A percentile compares a stretch with the other conserved stretches of the same genome.
phyloP scores from a whole-genome alignment of 75 land plant species.

The Pinus taeda region DNA sequence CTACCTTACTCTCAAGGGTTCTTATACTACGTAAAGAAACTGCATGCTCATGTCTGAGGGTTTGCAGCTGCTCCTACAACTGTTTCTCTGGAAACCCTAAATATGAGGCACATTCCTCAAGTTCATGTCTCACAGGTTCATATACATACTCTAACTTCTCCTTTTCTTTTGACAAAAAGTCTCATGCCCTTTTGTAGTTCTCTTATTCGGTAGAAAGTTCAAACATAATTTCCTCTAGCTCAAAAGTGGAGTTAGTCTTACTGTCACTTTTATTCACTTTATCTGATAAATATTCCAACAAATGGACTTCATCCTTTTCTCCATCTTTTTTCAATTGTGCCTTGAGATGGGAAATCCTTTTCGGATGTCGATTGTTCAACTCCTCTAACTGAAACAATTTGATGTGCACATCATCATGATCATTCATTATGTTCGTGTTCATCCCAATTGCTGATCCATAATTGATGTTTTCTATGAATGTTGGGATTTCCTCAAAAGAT shows the following conservation, averaged over 20 bases:
- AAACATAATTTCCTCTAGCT: conserved; percentile 35
- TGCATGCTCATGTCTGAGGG: conserved; percentile 44
- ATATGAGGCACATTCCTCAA: conserved; percentile 31
- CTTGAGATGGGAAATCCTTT: conserved; percentile 14
- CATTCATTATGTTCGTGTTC: too few species aligned
- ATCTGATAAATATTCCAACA: too few species aligned
- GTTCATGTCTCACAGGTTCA: conserved; percentile 55
- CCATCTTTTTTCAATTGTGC: not conserved
- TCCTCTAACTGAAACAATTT: too few species aligned
- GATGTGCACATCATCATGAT: not conserved
- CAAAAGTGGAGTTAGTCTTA: conserved; percentile 14
- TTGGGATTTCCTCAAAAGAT: too few species aligned
- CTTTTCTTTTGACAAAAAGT: conserved; percentile 44
- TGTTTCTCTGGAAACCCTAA: conserved; percentile 41
- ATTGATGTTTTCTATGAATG: too few species aligned
- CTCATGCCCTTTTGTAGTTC: conserved; percentile 47
- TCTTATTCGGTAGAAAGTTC: conserved; percentile 53
- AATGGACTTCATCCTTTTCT: not conserved
- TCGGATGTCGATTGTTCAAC: conserved; percentile 8
- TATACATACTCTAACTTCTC: conserved; percentile 62
- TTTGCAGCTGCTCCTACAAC: too few species aligned
- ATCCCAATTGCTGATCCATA: too few species aligned
- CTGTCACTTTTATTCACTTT: conserved; percentile 7
- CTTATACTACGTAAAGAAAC: conserved; percentile 35
- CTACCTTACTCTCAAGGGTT: conserved; percentile 44